phyloP scores from a whole-genome alignment of 1,284 basidiomycete species.

The Ustilago crameri region DNA sequence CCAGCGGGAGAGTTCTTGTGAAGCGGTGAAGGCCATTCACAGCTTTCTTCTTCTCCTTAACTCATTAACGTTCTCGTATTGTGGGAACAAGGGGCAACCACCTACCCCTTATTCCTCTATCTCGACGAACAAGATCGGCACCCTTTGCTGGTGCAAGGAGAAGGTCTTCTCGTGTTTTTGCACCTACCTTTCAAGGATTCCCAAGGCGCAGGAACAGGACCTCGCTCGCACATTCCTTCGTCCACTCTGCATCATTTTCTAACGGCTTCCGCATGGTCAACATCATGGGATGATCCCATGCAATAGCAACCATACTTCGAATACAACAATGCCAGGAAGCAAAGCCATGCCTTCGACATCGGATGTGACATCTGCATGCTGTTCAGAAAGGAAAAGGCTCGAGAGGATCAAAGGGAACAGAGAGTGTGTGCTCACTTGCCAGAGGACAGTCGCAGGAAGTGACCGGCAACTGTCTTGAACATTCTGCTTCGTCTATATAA shows the following conservation, averaged over 20 bases:
- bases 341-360: no score
- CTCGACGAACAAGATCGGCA: conserved; percentile 56
- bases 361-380: no score
- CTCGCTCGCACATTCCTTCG: conserved; percentile 40
- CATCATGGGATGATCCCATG: not conserved
- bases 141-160: conserved; percentile 19
- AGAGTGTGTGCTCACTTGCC: no score
- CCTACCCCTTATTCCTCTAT: conserved; percentile 55
- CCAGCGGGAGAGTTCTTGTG: not conserved
- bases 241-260: no score
- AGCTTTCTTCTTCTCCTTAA: conserved; percentile 40
- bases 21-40: not conserved
- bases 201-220: conserved; percentile 47
- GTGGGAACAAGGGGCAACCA: conserved; percentile 50
- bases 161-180: conserved; percentile 45
- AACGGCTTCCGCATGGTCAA: no score
- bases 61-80: conserved; percentile 60
- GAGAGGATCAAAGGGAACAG: no score
- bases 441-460: no score
- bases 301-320: no score
- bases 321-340: no score
- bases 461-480: no score
- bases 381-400: no score
- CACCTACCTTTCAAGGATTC: conserved; percentile 16
- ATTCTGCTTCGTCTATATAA: no score